Conservation (phyloP, 148 eudicot genomes). For the Chenopodium quinoa region DNA sequence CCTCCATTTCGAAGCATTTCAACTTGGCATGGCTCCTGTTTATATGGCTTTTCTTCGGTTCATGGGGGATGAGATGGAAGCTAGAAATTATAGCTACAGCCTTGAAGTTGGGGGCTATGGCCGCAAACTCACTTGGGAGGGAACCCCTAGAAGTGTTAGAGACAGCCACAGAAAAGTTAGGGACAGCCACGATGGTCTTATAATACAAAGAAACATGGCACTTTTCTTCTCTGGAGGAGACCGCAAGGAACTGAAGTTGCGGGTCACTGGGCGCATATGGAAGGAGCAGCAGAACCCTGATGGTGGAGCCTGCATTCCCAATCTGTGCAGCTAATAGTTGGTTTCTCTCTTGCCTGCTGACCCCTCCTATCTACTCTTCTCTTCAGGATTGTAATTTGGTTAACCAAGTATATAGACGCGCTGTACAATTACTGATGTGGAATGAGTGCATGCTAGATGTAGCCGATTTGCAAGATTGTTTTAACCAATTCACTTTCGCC, state of each 20-base stretch:
- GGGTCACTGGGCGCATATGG: slow-evolving; percentile 69
- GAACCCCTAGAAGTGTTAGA: slow-evolving; percentile 76
- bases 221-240: slow-evolving; percentile 73
- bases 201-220: slow-evolving; percentile 70
- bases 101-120: slow-evolving; percentile 85
- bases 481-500: neutral
- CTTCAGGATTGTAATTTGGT: slow-evolving; percentile 2
- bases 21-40: slow-evolving; percentile 86
- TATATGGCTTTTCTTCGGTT: slow-evolving; percentile 87
- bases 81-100: slow-evolving; percentile 77
- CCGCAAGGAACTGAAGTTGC: slow-evolving; percentile 63
- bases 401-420: slow-evolving; percentile 12
- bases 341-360: slow-evolving; percentile 12
- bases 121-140: slow-evolving; percentile 74
- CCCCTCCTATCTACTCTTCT: neutral
- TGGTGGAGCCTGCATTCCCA: slow-evolving; percentile 63
- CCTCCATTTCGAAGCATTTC: slow-evolving; percentile 88
- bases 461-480: neutral
- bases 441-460: slow-evolving; percentile 9
- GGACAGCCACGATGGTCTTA: slow-evolving; percentile 80
- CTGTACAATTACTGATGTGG: slow-evolving; percentile 19
- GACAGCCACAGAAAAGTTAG: slow-evolving; percentile 78
- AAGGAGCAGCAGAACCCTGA: slow-evolving; percentile 62
- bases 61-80: slow-evolving; percentile 84
- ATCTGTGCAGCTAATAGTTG: slow-evolving; percentile 42